Conservation (phyloP, 768 basidiomycete species). For the Phlebiopsis flavidoalba region DNA sequence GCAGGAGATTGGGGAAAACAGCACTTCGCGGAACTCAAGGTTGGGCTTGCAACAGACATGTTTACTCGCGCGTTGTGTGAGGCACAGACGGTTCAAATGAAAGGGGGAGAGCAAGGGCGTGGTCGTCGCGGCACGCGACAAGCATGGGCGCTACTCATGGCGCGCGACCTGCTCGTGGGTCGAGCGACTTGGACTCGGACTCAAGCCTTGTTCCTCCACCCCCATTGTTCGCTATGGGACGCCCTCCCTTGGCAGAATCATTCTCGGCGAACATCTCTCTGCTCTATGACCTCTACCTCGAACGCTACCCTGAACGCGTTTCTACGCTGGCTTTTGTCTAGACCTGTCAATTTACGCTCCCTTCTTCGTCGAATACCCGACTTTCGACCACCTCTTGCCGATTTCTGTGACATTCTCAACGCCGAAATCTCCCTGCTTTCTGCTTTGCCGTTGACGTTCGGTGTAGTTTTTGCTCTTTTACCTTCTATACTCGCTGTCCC, state of each 20-base stretch:
- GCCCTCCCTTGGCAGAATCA: not conserved
- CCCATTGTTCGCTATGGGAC: not conserved
- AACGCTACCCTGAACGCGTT: not conserved
- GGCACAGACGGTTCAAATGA: not conserved
- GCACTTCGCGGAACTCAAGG: constrained; percentile 63
- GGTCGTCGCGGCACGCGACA: not conserved
- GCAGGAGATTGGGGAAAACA: constrained; percentile 60
- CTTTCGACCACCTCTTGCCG: not conserved
- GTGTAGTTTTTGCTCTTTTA: not conserved
- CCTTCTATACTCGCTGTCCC: not conserved
- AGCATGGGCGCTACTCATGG: not conserved
- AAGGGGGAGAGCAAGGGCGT: not conserved
- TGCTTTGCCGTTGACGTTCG: not conserved
- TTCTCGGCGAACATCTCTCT: not conserved
- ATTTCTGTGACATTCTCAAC: not conserved
- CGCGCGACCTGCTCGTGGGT: not conserved
- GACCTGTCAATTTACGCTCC: not conserved
- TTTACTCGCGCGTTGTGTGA: not conserved
- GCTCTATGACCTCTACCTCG: not conserved
- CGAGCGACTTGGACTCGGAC: not conserved
- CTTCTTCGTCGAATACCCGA: not conserved
- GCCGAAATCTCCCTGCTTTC: not conserved
- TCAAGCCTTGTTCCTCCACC: too few species aligned
- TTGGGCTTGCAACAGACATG: constrained; percentile 62
- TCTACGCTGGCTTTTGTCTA: not conserved